Evolutionary conservation across 495 filamentous ascomycete genomes (phyloP).

Genomic region (Aspergillus coremiiformis): DNA sequence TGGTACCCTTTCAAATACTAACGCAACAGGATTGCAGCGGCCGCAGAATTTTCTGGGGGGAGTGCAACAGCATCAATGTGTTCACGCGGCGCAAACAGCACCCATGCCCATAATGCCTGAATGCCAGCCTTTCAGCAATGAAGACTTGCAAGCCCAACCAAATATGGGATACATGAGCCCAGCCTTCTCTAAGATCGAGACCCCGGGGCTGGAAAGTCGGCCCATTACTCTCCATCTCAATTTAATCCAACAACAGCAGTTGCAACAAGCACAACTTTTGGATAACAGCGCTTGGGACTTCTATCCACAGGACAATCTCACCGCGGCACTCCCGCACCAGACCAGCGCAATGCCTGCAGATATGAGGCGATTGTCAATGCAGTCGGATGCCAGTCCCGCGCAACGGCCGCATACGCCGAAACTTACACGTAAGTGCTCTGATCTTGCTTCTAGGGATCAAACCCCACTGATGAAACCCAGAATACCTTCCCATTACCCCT

Average conservation of each 20-base stretch:
- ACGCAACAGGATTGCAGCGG: constrained; percentile 47
- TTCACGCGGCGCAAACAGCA: constrained; percentile 15
- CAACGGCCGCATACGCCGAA: constrained; percentile 53
- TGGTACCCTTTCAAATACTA: constrained; percentile 57
- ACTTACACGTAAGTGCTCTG: constrained; percentile 43
- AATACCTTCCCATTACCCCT: constrained; percentile 44
- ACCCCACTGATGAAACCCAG: constrained; percentile 20
- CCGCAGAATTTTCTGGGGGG: constrained; percentile 59
- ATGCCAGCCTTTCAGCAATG: constrained; percentile 28
- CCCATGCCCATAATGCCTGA: constrained; percentile 19
- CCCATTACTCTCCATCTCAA: constrained; percentile 18
- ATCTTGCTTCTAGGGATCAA: not conserved
- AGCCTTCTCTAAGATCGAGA: constrained; percentile 12
- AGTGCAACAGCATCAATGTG: constrained; percentile 59
- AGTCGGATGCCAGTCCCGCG: constrained; percentile 29
- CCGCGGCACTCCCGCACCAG: constrained; percentile 15
- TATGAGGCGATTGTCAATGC: constrained; percentile 33
- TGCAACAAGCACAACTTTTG: constrained; percentile 15
- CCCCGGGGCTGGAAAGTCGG: constrained; percentile 8
- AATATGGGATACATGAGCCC: constrained; percentile 16
- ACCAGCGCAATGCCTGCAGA: constrained; percentile 16
- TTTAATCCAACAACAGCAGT: constrained; percentile 24
- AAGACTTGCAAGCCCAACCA: constrained; percentile 29
- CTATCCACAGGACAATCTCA: constrained; percentile 16
- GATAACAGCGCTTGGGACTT: constrained; percentile 25